phyloP scores from a whole-genome alignment of 2,329 filamentous ascomycete genomes.

The Ascochyta lentis region DNA sequence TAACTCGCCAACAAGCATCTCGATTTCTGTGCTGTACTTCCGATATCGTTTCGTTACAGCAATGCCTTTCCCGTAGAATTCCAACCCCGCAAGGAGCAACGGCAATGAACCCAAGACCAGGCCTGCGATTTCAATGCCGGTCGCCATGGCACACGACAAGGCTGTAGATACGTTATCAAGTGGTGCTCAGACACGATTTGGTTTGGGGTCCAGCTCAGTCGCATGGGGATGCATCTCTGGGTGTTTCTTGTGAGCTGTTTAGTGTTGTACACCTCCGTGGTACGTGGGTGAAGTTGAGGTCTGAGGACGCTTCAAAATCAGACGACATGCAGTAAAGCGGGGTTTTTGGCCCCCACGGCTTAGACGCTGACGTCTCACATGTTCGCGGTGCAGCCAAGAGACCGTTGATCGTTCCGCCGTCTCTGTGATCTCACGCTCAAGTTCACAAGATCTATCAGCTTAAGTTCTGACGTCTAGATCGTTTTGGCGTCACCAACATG shows the following conservation, averaged over 20 bases:
- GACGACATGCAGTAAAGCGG: neutral
- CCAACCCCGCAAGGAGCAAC: constrained; percentile 41
- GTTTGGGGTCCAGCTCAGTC: too few relatives aligned
- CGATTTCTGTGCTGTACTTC: constrained; percentile 31
- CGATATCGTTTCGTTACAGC: constrained; percentile 36
- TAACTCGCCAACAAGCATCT: constrained; percentile 29
- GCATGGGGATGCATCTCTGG: too few relatives aligned
- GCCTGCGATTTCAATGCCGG: constrained; percentile 33
- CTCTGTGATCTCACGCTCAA: too few relatives aligned
- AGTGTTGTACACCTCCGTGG: too few relatives aligned
- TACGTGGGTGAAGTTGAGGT: too few relatives aligned
- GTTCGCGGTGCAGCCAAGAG: neutral
- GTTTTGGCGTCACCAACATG: neutral
- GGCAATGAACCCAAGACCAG: constrained; percentile 43
- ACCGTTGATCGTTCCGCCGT: neutral
- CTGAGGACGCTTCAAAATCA: too few relatives aligned
- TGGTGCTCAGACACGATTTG: too few relatives aligned
- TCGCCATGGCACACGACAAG: constrained; percentile 5
- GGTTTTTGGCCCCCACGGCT: constrained; percentile 4
- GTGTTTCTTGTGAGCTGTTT: too few relatives aligned
- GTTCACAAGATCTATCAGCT: too few relatives aligned
- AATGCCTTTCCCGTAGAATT: constrained; percentile 43
- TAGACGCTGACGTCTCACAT: constrained; percentile 12
- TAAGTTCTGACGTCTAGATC: too few relatives aligned
- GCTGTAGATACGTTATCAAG: too few relatives aligned